These are phyloP conservation scores for Chondrostereum purpureum DNA, from an alignment of 1,284 basidiomycete genomes.

Conservation along the genomic window DNA sequence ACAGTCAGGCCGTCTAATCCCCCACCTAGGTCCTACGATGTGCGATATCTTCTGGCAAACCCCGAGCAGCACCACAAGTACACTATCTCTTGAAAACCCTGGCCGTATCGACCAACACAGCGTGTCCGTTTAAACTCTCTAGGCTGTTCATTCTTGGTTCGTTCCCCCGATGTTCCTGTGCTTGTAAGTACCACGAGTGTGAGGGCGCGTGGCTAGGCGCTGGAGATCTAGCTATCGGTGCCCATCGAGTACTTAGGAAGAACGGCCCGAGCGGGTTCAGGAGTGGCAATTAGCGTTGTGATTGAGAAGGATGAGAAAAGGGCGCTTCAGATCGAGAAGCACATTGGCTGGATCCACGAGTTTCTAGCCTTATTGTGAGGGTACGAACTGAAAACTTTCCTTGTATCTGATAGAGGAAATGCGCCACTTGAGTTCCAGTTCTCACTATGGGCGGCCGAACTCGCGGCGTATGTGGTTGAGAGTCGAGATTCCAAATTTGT, in stretches of 20 bases:
- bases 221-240: constrained; percentile 88
- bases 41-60: too few species aligned
- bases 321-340: constrained; percentile 78
- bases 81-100: constrained; percentile 76
- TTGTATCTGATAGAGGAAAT: constrained; percentile 76
- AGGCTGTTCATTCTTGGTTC: too few species aligned
- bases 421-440: constrained; percentile 76
- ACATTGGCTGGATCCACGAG: constrained; percentile 47
- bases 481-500: not conserved
- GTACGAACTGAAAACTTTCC: constrained; percentile 62
- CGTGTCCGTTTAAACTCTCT: constrained; percentile 82
- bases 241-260: constrained; percentile 96
- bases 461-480: constrained; percentile 86
- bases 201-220: constrained; percentile 93
- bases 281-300: constrained; percentile 90
- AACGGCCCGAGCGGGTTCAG: constrained; percentile 90
- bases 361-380: constrained; percentile 2
- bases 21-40: too few species aligned
- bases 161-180: constrained; percentile 83
- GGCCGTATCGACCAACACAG: constrained; percentile 92
- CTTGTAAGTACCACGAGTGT: constrained; percentile 95
- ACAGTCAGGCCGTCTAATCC: too few species aligned
- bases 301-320: constrained; percentile 90
- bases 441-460: constrained; percentile 83
- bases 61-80: constrained; percentile 86